Percentiles rank a stretch among this genome's conserved stretches.
Evolutionary conservation across 768 basidiomycete species (phyloP).

Genomic region (Grammothele lineata): DNA sequence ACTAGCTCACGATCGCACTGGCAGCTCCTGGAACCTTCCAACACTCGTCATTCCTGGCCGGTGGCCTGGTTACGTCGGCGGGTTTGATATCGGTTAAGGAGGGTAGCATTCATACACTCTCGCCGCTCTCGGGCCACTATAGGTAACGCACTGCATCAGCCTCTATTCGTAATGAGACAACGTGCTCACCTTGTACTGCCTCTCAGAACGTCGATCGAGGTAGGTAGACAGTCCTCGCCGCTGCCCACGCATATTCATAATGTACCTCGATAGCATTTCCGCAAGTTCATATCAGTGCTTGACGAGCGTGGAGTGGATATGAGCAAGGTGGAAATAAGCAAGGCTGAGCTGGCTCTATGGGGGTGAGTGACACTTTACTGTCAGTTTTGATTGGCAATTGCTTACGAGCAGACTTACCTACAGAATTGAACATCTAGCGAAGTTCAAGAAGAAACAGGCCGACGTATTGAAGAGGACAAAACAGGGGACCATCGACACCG

Average conservation of each 20-base stretch:
- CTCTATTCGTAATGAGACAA: too few species aligned
- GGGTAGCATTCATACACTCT: slow-evolving; percentile 54
- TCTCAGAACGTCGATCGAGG: slow-evolving; percentile 56
- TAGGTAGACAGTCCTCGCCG: too few species aligned
- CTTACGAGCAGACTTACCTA: too few species aligned
- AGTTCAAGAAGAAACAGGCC: slow-evolving; percentile 39
- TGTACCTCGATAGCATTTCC: slow-evolving; percentile 64
- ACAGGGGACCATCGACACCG: slow-evolving; percentile 25
- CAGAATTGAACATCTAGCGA: slow-evolving; percentile 45
- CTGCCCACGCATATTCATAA: too few species aligned
- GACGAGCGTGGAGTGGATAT: slow-evolving; percentile 53
- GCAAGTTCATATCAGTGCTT: slow-evolving; percentile 49
- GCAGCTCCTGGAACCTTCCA: slow-evolving; percentile 52
- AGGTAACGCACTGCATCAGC: slow-evolving; percentile 20
- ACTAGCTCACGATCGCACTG: background rate
- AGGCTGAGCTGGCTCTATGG: slow-evolving; percentile 57
- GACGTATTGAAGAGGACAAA: slow-evolving; percentile 29
- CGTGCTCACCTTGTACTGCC: background rate
- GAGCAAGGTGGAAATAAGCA: slow-evolving; percentile 54
- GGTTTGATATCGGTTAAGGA: slow-evolving; percentile 62
- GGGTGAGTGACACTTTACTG: slow-evolving; percentile 32
- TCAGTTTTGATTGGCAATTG: too few species aligned
- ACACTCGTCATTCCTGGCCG: slow-evolving; percentile 58
- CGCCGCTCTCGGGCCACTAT: slow-evolving; percentile 68
- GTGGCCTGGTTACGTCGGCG: slow-evolving; percentile 60